Evolutionary conservation across 1,284 basidiomycete species (phyloP), one percentile per base, ranked within the genome.

Genomic region (Ganoderma lucidum): DNA sequence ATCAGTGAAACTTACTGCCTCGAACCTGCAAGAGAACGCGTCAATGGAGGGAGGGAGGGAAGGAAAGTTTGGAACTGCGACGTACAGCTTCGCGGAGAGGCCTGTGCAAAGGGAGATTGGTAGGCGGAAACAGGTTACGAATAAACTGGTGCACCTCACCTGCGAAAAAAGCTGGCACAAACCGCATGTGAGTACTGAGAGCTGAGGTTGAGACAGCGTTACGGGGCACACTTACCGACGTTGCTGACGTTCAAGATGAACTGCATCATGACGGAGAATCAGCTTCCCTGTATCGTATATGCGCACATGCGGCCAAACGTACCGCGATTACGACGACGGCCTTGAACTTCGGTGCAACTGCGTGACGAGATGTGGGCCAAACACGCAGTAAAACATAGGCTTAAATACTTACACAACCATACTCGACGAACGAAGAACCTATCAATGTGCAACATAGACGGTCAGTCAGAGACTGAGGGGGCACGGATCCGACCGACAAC

Each of bases 361-460:
- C 9, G 30, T 9, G 9, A 19, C 19, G 14, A 10, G 14, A 53
- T 53, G 32, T 37, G 35, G 28, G 51, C 9, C 8, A 53, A 35
- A 0, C 4, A 35, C 35, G 35, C 23, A 23, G 23, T 35, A 12
- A 19, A 2, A 3, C 1, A 23, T 4, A 55, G 51, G 28, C 12
- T 55, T 14, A 9, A 55, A 10, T 37, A 39, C 66, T 48, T 39
- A 68, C 67, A 62, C 1, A 68, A n/a, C 67, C 63, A 68, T 37
- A 68, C 67, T 30, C 67, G 39, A 6, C 67, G 63, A 0, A 60
- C 67, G 35, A 68, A 68, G 41, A 68, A 68, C 23, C 67, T 68
- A 19, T 5, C 10, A 4, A 48, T 48, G 19, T 8, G n/a, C 8
- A 48, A 4, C 28, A 45, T 6, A 8, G 44, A 32, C 1, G 9